A percentile compares a stretch with the other conserved stretches of the same genome.
These are phyloP conservation scores for Kokia cookei DNA, from an alignment of 441 rosid species.

Conservation along the genomic window DNA sequence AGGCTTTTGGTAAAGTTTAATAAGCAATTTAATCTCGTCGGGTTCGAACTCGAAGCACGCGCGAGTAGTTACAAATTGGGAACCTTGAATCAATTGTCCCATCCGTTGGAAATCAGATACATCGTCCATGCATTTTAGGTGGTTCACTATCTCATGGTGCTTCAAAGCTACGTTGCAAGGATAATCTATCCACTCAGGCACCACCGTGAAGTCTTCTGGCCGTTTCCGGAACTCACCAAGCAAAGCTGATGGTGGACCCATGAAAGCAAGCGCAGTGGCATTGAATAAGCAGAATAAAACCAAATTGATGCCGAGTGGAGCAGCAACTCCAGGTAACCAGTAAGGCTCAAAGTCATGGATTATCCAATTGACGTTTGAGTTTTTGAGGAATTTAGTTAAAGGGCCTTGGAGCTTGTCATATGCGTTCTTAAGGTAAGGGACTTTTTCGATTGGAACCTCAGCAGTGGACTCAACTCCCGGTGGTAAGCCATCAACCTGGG, in stretches of 20 bases:
- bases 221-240: background rate
- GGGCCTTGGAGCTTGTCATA: conserved; percentile 16
- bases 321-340: conserved; percentile 29
- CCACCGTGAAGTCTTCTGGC: background rate
- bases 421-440: conserved; percentile 21
- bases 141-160: background rate
- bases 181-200: conserved; percentile 9
- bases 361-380: conserved; percentile 16
- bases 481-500: conserved; percentile 12
- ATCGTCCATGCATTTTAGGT: conserved; percentile 1
- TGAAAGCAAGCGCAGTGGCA: background rate
- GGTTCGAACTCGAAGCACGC: conserved; percentile 49
- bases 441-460: conserved; percentile 25
- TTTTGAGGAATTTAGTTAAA: conserved; percentile 1
- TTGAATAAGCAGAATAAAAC: conserved; percentile 7
- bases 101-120: background rate
- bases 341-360: conserved; percentile 25
- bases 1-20: conserved; percentile 33
- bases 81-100: background rate
- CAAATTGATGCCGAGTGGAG: background rate
- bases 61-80: conserved; percentile 26
- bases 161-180: conserved; percentile 6
- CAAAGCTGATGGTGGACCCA: background rate
- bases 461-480: conserved; percentile 30
- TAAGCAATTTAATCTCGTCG: conserved; percentile 43